phyloP scores from a whole-genome alignment of 2,329 filamentous ascomycete species.

The Teratosphaeria destructans region DNA sequence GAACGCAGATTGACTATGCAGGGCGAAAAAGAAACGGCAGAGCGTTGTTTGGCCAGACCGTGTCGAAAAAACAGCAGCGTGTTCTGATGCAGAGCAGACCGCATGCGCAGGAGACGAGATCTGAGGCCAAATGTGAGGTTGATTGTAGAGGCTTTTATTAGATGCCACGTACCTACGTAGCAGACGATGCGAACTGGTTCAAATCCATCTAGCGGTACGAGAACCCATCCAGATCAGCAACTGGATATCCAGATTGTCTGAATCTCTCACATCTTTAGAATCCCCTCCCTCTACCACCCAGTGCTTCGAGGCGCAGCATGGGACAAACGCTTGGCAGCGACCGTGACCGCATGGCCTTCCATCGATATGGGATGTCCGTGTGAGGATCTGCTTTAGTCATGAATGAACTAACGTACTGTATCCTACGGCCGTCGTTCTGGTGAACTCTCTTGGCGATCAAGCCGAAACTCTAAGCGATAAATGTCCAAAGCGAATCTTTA shows the following conservation, averaged over 20 bases:
- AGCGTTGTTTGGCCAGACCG: too few species aligned
- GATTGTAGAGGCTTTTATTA: too few species aligned
- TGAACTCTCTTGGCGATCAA: not conserved
- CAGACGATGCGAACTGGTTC: not conserved
- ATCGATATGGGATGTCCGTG: not conserved
- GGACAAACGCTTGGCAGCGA: conserved; percentile 82
- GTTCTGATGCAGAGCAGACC: too few species aligned
- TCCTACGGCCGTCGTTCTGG: not conserved
- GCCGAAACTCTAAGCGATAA: too few species aligned
- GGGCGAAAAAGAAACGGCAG: too few species aligned
- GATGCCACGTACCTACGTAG: too few species aligned
- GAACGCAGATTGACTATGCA: too few species aligned
- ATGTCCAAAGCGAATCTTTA: too few species aligned
- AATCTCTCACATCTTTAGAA: conserved; percentile 63
- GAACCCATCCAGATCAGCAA: conserved; percentile 57
- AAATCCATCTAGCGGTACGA: not conserved
- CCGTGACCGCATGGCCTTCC: conserved; percentile 76
- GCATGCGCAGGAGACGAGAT: too few species aligned
- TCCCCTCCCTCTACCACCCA: conserved; percentile 59
- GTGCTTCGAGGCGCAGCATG: conserved; percentile 42
- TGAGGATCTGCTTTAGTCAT: too few species aligned
- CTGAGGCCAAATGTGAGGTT: too few species aligned
- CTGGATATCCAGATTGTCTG: conserved; percentile 57
- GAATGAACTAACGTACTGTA: not conserved
- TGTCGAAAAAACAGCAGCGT: too few species aligned